Evolutionary conservation across 345 rosid species (phyloP), one percentile per base, ranked within the genome.

Genomic region (Aquilaria malaccensis): DNA sequence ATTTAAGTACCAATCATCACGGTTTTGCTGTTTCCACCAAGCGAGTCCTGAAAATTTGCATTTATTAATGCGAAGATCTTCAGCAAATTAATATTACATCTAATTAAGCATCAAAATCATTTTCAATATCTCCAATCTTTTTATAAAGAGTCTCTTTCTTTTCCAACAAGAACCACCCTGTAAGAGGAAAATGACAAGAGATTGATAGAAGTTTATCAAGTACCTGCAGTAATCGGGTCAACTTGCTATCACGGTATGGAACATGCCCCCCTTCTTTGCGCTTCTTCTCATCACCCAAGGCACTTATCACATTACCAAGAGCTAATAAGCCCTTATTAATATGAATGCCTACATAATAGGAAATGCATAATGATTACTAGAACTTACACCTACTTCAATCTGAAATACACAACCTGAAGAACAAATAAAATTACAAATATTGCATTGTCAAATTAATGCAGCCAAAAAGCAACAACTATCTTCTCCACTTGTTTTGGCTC

Each of bases 21-120:
- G 9, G 99, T 95, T 76, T 91, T 95, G 80, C 97, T 95, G 79
- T 95, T 95, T 69, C 97, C 99, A 60, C 99, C 97, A 14, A 95
- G 80, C 10, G 99, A 94, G 75, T 94, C 99, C 99, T 94, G 63
- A 47, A 64, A 62, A 60, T 63, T 65, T 65, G 70, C 69, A 67
- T 62, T 43, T 4, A 41, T 22, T 63, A 62, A 61, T 52, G 37
- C 10, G 59, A 43, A 33, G 31, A 13, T 56, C 33, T 51, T 57
- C 22, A 22, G 22, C 22, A 22, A 22, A 22, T 22, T 22, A 22
- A 22, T 22, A 22, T 22, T 22, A 22, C 22, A 22, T 37, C 43
- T 37, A 37, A 37, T 9, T 37, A 37, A 37, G 43, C 43, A 37
- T 37, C 2, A 37, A 37, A 37, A 2, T 4, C 3, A 30, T 3